phyloP scores from a whole-genome alignment of 2,329 filamentous ascomycete species.

The Fusarium floridanum region DNA sequence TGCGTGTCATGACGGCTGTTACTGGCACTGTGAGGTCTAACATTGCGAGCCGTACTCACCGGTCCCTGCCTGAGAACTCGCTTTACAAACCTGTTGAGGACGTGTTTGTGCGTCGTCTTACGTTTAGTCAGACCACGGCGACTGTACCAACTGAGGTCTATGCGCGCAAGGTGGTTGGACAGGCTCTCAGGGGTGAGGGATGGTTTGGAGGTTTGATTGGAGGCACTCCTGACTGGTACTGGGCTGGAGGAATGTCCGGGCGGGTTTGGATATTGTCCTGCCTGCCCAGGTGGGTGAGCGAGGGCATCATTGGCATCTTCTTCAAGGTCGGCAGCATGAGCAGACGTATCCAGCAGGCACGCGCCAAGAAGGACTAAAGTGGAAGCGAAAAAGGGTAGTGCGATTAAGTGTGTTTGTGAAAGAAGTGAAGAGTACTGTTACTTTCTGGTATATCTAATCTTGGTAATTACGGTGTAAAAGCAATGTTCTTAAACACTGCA shows the following conservation, averaged over 20 bases:
- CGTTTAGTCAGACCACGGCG: conserved; percentile 62
- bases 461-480: not conserved
- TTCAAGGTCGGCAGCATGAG: conserved; percentile 47
- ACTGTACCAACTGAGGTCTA: conserved; percentile 61
- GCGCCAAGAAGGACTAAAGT: conserved; percentile 39
- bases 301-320: conserved; percentile 46
- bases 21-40: conserved; percentile 66
- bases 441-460: conserved; percentile 2
- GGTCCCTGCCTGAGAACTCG: conserved; percentile 59
- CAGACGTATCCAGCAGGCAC: conserved; percentile 41
- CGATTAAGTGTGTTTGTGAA: not conserved
- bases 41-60: conserved; percentile 58
- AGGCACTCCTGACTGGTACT: conserved; percentile 51
- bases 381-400: not conserved
- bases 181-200: conserved; percentile 57
- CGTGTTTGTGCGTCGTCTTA: conserved; percentile 60
- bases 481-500: not conserved
- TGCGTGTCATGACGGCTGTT: conserved; percentile 69
- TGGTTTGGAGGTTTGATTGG: conserved; percentile 52
- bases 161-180: conserved; percentile 57
- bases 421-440: conserved; percentile 5
- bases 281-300: conserved; percentile 47
- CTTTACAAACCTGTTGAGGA: conserved; percentile 62
- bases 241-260: conserved; percentile 50
- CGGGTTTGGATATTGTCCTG: conserved; percentile 45